Base-by-base conservation (phyloP, 345 rosid genomes). In the Lumnitzera littorea region DNA sequence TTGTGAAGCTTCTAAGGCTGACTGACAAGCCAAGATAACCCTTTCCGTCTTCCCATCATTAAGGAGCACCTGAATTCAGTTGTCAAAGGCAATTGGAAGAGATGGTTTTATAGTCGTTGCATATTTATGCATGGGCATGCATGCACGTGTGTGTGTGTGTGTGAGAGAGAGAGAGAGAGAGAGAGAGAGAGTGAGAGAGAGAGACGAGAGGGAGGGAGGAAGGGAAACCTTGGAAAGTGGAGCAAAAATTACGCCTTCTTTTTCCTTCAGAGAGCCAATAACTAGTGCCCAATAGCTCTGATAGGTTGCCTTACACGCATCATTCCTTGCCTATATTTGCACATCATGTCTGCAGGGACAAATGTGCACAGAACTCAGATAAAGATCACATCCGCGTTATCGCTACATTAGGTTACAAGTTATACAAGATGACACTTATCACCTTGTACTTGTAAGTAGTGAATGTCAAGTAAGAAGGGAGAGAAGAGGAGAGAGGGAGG, bases 41-140 rank as follows among this genome's bases (percentile, higher is more conserved):
- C 92, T 78, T 72, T 91, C 98, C n/a, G 91, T 78, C 77, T 87
- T 91, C 7, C 96, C 92, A 75, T 89, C 95, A 71, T 91, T 81
- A 53, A 91, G 87, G 61, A 89, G 71, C 72, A 89, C 91, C 96
- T 91, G 52, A 24, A 70, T 50, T 27, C 53, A 55, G 25, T 12
- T 11, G 13, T 66, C 13, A 15, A 48, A 13, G 25, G 0, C 13
- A 27, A 29, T 53, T 46, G n/a, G 46, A 29, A 36, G 25, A 27
- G 17, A 56, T 25, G 50, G 36, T 29, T 25, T 49, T 25, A 47
- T 16, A 15, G 17, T 24, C 17, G 66, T 49, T 15, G 48, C 46
- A 51, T 15, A 61, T 24, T 29, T 5, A n/a, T n/a, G n/a, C n/a
- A n/a, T n/a, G n/a, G n/a, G n/a, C n/a, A n/a, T n/a, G n/a, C n/a